Evolutionary conservation across 2,329 filamentous ascomycete species (phyloP), one percentile per base, ranked within the genome.

Genomic region (Phoma sp.): DNA sequence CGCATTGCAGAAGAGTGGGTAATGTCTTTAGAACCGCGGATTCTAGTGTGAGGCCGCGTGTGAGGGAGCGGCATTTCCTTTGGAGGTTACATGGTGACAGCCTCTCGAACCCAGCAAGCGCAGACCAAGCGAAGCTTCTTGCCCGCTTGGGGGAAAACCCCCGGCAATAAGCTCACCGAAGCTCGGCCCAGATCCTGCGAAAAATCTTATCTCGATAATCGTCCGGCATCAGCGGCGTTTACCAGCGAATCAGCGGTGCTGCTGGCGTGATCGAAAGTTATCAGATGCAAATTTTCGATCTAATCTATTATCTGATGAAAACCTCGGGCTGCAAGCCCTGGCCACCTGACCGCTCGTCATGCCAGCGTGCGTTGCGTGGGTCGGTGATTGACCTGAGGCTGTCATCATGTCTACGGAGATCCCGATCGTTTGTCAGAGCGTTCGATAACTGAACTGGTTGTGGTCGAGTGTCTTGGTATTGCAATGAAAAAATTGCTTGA

Each of bases 301-400:
- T 64, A 62, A 66, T 66, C 58, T 47, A 59, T 66, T 62, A 67
- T 67, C 64, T 60, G 64, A 65, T 67, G 54, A 42, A 60, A 63
- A 64, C 48, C 25, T 43, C 34, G 47, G 26, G 21, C 39, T 14
- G 32, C 38, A 15, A 32, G 30, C 14, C 20, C 39, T 20, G 39
- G 33, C 26, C 37, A 14, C 34, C 34, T 43, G 39, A 37, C 20
- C 34, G 33, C n/a, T 52, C 28, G 34, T 42, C 48, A 43, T 51
- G 34, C 11, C 25, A 4, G 29, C 3, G 15, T 23, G 10, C 37
- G 15, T 7, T 7, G 18, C 37, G 17, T 28, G 18, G 33, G 38
- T 34, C 25, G n/a, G 30, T 18, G 10, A 26, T 6, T 5, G 15
- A 14, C 15, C 18, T 21, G 14, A 15, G 5, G 18, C 14, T 17